Evolutionary conservation across 2,329 filamentous ascomycete genomes (phyloP).

Genomic region (Microcyclospora pomicola): DNA sequence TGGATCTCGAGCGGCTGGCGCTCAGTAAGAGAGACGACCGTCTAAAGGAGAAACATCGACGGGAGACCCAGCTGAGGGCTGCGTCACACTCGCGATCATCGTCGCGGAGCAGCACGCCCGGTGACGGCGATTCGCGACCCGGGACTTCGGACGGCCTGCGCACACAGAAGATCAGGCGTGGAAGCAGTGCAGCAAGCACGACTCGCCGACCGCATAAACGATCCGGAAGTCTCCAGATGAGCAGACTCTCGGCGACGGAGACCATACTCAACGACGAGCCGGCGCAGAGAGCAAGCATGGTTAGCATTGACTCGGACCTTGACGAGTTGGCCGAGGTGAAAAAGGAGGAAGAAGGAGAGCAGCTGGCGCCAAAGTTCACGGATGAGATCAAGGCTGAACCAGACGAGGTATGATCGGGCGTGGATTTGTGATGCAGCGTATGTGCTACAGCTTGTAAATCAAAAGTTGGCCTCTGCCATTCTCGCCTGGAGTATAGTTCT

Average conservation of each 20-base stretch:
- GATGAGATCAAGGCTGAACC: conserved; percentile 15
- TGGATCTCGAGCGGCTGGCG: conserved; percentile 18
- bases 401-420: conserved; percentile 4
- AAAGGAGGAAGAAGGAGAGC: conserved; percentile 4
- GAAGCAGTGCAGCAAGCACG: conserved; percentile 12
- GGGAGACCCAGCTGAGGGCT: conserved; percentile 11
- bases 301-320: conserved; percentile 9
- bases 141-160: conserved; percentile 3
- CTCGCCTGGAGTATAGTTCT: too few relatives aligned
- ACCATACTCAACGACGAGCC: conserved; percentile 13
- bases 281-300: conserved; percentile 9
- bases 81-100: conserved; percentile 11
- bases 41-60: conserved; percentile 9
- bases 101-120: conserved; percentile 9
- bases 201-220: conserved; percentile 11
- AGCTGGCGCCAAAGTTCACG: conserved; percentile 6
- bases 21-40: conserved; percentile 13
- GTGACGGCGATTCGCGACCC: conserved; percentile 16
- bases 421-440: neutral
- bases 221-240: conserved; percentile 4
- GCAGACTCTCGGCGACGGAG: conserved; percentile 17
- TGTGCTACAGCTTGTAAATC: too few relatives aligned
- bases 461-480: too few relatives aligned
- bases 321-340: conserved; percentile 7
- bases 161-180: conserved; percentile 4